Evolutionary conservation across 176 grass and related monocot species (phyloP).

Genomic region (Eragrostis nindensis): DNA sequence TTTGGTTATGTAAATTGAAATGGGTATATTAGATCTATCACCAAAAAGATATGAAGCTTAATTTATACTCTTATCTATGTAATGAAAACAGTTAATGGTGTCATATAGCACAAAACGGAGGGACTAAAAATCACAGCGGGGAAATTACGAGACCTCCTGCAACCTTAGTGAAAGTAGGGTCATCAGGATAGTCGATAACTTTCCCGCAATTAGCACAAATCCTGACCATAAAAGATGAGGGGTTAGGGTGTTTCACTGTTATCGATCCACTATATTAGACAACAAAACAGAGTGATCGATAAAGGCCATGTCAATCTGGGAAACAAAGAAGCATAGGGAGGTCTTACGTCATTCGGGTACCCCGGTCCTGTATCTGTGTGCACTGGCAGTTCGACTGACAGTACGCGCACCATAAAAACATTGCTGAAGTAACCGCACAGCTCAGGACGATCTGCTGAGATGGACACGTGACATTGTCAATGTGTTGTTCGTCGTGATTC

Average conservation of each 20-base stretch:
- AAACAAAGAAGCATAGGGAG: background rate
- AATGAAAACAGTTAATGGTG: too few relatives aligned
- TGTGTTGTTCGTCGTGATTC: too few relatives aligned
- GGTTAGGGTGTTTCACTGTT: background rate
- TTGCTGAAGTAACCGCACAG: conserved; percentile 13
- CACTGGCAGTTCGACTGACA: conserved; percentile 27
- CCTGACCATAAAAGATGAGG: conserved; percentile 49
- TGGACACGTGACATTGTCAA: conserved; percentile 3
- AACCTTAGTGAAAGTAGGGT: conserved; percentile 53
- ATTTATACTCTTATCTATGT: too few relatives aligned
- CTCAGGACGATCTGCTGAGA: background rate
- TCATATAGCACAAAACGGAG: too few relatives aligned
- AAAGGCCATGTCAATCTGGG: conserved; percentile 8
- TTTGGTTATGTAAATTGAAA: too few relatives aligned
- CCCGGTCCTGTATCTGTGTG: conserved; percentile 47
- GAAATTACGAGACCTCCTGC: conserved; percentile 42
- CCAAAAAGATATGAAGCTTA: too few relatives aligned
- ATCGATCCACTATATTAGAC: background rate
- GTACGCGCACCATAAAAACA: conserved; percentile 50
- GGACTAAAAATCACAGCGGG: background rate
- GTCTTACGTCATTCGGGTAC: conserved; percentile 50
- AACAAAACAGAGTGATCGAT: background rate
- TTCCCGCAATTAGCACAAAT: conserved; percentile 68
- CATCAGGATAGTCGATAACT: conserved; percentile 59
- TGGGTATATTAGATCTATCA: too few relatives aligned